phyloP scores from a whole-genome alignment of 768 basidiomycete species.

The Podaxis sp. region DNA sequence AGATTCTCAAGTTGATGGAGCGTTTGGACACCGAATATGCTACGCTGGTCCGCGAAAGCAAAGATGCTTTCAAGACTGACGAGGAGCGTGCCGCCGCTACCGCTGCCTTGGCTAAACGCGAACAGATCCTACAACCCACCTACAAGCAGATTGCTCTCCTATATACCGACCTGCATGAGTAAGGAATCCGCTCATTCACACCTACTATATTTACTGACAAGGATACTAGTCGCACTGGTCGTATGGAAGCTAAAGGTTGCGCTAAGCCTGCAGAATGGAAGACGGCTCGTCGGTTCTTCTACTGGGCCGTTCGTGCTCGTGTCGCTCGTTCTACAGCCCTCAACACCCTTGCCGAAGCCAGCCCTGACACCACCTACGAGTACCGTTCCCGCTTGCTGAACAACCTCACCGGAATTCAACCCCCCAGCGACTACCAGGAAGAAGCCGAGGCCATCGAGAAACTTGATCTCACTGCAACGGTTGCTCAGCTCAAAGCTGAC shows the following conservation, averaged over 20 bases:
- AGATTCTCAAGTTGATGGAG: slow-evolving; percentile 88
- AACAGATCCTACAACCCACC: slow-evolving; percentile 79
- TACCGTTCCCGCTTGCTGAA: slow-evolving; percentile 67
- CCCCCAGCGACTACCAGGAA: slow-evolving; percentile 52
- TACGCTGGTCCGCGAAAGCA: slow-evolving; percentile 75
- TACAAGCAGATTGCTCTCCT: slow-evolving; percentile 93
- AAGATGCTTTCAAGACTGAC: slow-evolving; percentile 66
- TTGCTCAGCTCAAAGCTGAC: slow-evolving; percentile 68
- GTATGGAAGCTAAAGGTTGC: slow-evolving; percentile 98
- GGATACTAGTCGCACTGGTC: slow-evolving; percentile 73
- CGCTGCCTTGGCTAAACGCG: slow-evolving; percentile 70
- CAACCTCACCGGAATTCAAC: slow-evolving; percentile 55
- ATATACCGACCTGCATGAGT: slow-evolving; percentile 98
- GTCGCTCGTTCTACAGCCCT: slow-evolving; percentile 68
- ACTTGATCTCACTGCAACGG: slow-evolving; percentile 61
- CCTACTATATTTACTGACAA: not conserved
- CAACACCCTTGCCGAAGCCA: slow-evolving; percentile 63
- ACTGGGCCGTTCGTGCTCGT: slow-evolving; percentile 90
- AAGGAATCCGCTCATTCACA: slow-evolving; percentile 31
- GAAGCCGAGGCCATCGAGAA: slow-evolving; percentile 69
- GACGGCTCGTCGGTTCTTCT: slow-evolving; percentile 85
- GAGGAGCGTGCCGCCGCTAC: slow-evolving; percentile 75
- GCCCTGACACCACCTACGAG: slow-evolving; percentile 66
- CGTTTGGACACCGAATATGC: slow-evolving; percentile 87
- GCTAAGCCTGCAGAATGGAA: slow-evolving; percentile 88